Conservation (phyloP, 768 basidiomycete genomes). For the Suillus sp. region DNA sequence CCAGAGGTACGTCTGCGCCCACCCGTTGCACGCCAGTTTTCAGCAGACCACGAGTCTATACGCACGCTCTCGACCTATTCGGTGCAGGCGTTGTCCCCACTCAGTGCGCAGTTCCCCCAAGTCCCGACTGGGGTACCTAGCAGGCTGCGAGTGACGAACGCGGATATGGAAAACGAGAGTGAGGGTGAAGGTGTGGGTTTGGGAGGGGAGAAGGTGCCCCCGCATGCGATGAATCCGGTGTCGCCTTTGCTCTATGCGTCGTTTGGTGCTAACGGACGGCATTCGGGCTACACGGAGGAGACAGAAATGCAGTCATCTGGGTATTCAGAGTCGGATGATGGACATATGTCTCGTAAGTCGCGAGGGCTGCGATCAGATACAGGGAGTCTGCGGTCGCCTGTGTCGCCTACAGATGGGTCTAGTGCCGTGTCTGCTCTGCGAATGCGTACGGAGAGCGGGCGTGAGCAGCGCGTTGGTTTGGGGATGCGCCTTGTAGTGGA, state of each 20-base stretch:
- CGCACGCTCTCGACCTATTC: conserved; percentile 22
- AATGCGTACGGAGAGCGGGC: conserved; percentile 20
- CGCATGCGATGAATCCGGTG: conserved; percentile 16
- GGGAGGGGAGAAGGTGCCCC: conserved; percentile 5
- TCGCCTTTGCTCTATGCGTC: conserved; percentile 45
- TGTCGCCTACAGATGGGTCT: conserved; percentile 18
- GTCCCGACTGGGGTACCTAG: conserved; percentile 34
- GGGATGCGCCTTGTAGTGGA: conserved; percentile 21
- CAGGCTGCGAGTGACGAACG: conserved; percentile 31
- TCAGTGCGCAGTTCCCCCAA: conserved; percentile 34
- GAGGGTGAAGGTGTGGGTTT: conserved; percentile 12
- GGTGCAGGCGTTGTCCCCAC: conserved; percentile 20
- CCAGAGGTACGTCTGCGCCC: conserved; percentile 22
- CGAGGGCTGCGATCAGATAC: conserved; percentile 12
- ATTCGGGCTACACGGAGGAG: conserved; percentile 26
- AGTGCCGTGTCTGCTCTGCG: conserved; percentile 23
- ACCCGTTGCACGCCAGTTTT: conserved; percentile 23
- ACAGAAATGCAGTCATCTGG: conserved; percentile 20
- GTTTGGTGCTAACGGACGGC: conserved; percentile 39
- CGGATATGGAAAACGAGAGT: conserved; percentile 6
- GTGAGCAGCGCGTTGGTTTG: conserved; percentile 8
- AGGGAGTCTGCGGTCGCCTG: conserved; percentile 19
- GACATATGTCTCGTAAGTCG: conserved; percentile 21
- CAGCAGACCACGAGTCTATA: conserved; percentile 18
- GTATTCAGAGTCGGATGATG: conserved; percentile 33